phyloP scores from a whole-genome alignment of 768 basidiomycete genomes.

The Kwoniella sp. region DNA sequence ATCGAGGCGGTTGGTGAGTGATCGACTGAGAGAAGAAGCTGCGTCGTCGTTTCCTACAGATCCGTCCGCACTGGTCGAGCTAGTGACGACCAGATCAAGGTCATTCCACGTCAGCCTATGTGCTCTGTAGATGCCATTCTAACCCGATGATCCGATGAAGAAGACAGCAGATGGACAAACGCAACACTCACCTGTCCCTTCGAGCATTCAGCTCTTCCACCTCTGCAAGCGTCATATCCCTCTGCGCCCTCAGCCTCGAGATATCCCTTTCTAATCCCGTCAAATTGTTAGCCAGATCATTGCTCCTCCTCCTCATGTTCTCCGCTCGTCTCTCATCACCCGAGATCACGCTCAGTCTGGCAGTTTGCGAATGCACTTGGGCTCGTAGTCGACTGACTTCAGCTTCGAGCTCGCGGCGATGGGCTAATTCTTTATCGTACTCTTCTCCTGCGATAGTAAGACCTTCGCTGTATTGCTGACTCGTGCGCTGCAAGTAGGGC shows the following conservation, averaged over 20 bases:
- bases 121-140: no score
- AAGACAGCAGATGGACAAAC: not conserved
- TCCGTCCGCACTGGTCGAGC: slow-evolving; percentile 4
- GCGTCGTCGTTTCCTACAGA: slow-evolving; percentile 19
- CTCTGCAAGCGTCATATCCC: slow-evolving; percentile 89
- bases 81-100: no score
- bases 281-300: slow-evolving; percentile 75
- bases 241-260: slow-evolving; percentile 80
- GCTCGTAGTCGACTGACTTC: slow-evolving; percentile 84
- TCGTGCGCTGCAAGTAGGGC: slow-evolving; percentile 68
- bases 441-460: slow-evolving; percentile 89
- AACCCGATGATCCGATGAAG: no score
- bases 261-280: slow-evolving; percentile 79
- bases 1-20: slow-evolving; percentile 81
- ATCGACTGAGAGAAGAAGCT: slow-evolving; percentile 60
- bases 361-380: slow-evolving; percentile 85
- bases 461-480: slow-evolving; percentile 88
- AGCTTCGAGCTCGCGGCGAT: slow-evolving; percentile 85
- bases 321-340: slow-evolving; percentile 76
- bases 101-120: not conserved
- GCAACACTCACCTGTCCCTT: slow-evolving; percentile 63
- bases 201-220: slow-evolving; percentile 81
- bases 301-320: slow-evolving; percentile 72
- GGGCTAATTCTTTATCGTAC: slow-evolving; percentile 86
- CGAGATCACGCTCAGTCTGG: slow-evolving; percentile 77